A percentile compares a stretch with the other conserved stretches of the same genome.
Conservation (phyloP, 2,329 filamentous ascomycete genomes). For the Chlorencoelia australis region DNA sequence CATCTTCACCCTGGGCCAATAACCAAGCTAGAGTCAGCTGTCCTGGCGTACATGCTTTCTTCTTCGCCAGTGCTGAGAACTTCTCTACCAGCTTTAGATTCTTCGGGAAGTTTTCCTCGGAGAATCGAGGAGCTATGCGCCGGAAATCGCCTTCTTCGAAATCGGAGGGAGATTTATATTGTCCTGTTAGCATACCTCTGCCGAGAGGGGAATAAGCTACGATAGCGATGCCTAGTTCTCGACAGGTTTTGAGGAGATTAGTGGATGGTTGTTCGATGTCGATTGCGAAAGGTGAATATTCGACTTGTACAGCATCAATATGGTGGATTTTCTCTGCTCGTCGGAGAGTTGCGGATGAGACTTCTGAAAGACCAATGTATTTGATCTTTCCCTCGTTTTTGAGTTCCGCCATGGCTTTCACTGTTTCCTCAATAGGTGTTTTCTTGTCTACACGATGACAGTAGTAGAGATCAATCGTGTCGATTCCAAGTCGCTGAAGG, state of each 20-base stretch:
- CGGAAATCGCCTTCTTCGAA: slow-evolving; percentile 40
- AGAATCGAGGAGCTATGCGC: slow-evolving; percentile 34
- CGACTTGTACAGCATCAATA: slow-evolving; percentile 42
- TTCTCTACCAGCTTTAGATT: slow-evolving; percentile 38
- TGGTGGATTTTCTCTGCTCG: slow-evolving; percentile 39
- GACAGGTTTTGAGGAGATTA: slow-evolving; percentile 41
- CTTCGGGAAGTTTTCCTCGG: slow-evolving; percentile 39
- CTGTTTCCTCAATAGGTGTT: slow-evolving; percentile 35
- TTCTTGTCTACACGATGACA: slow-evolving; percentile 28
- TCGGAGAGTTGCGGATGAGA: slow-evolving; percentile 38
- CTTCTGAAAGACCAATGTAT: slow-evolving; percentile 45
- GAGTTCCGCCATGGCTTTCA: slow-evolving; percentile 32
- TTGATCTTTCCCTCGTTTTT: slow-evolving; percentile 44
- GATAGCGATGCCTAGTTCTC: slow-evolving; percentile 46
- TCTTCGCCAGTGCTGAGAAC: slow-evolving; percentile 36
- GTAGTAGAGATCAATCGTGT: slow-evolving; percentile 30
- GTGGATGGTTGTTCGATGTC: slow-evolving; percentile 45
- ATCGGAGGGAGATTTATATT: slow-evolving; percentile 35
- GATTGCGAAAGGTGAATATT: slow-evolving; percentile 44
- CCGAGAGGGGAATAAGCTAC: slow-evolving; percentile 51
- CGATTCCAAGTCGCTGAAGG: slow-evolving; percentile 31
- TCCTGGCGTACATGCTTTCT: slow-evolving; percentile 38
- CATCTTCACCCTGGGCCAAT: slow-evolving; percentile 39
- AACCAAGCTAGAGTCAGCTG: slow-evolving; percentile 45
- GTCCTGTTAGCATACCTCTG: slow-evolving; percentile 44